These are phyloP conservation scores for Monilinia aucupariae DNA, from an alignment of 2,329 filamentous ascomycete species.

Conservation along the genomic window DNA sequence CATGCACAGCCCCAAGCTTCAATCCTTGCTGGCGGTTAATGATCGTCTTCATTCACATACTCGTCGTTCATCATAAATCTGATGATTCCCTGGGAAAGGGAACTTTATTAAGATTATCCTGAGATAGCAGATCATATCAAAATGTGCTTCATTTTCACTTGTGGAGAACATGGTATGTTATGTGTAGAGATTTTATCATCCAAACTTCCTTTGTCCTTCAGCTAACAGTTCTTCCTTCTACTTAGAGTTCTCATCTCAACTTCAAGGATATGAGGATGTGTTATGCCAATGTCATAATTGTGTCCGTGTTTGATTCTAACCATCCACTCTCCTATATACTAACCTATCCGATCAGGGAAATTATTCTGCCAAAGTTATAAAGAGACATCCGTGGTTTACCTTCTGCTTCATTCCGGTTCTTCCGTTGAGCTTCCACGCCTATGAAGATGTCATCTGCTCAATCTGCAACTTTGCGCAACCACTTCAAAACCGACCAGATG, in stretches of 20 bases:
- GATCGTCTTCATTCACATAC: slow-evolving; percentile 2
- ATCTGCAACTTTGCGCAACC: slow-evolving; percentile 74
- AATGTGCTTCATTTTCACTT: slow-evolving; percentile 25
- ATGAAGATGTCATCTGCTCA: slow-evolving; percentile 65
- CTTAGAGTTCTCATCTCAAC: slow-evolving; percentile 34
- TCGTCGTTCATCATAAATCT: not conserved
- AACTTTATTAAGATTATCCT: slow-evolving; percentile 1
- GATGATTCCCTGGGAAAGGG: not conserved
- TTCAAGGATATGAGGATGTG: slow-evolving; percentile 54
- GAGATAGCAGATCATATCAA: slow-evolving; percentile 4
- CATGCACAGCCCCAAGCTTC: slow-evolving; percentile 8
- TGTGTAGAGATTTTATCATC: slow-evolving; percentile 14
- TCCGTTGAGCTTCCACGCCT: slow-evolving; percentile 62
- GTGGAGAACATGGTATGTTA: slow-evolving; percentile 35
- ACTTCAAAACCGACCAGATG: slow-evolving; percentile 41
- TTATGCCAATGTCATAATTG: slow-evolving; percentile 62
- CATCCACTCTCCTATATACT: not conserved
- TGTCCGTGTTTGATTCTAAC: slow-evolving; percentile 27
- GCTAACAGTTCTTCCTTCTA: slow-evolving; percentile 19
- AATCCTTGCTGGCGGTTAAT: slow-evolving; percentile 9
- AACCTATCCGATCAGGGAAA: slow-evolving; percentile 44
- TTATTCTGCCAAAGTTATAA: slow-evolving; percentile 55
- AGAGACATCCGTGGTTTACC: slow-evolving; percentile 68
- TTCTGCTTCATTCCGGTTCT: slow-evolving; percentile 73
- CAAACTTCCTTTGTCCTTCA: not conserved